phyloP scores from a whole-genome alignment of 305 asterid genomes.

The Plantago coronopus region DNA sequence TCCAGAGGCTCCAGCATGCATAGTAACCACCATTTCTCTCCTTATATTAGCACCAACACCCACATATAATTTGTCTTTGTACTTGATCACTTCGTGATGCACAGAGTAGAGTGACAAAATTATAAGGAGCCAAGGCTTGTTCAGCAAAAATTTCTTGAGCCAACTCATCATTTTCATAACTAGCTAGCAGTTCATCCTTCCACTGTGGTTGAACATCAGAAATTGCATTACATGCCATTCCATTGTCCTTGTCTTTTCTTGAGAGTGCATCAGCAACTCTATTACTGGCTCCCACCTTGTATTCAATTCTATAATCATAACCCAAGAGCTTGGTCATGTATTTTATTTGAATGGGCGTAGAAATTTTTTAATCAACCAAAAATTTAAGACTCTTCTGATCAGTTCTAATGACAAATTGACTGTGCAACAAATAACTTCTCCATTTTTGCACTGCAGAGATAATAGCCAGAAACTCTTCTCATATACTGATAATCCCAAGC shows the following conservation, averaged over 20 bases:
- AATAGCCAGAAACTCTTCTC: too few species aligned
- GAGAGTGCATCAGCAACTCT: not conserved
- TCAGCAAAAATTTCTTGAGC: not conserved
- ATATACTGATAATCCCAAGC: too few species aligned
- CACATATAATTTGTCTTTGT: not conserved
- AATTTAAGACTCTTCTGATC: not conserved
- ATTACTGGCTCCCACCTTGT: not conserved
- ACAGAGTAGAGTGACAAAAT: not conserved
- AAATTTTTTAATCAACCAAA: not conserved
- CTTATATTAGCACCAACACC: not conserved
- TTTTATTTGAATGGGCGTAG: not conserved
- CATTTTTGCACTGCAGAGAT: too few species aligned
- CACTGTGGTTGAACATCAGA: not conserved
- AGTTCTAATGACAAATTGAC: not conserved
- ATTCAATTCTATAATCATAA: not conserved
- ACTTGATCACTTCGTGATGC: not conserved
- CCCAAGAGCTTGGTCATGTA: not conserved
- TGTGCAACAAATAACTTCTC: not conserved
- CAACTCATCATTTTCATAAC: not conserved
- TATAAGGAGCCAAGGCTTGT: not conserved
- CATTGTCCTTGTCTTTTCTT: not conserved
- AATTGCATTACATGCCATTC: not conserved
- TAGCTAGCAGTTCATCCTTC: not conserved
- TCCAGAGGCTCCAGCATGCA: too few species aligned
- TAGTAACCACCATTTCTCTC: too few species aligned